Conservation (phyloP, 1,139 yeast species). For the Meyerozyma sp. region DNA sequence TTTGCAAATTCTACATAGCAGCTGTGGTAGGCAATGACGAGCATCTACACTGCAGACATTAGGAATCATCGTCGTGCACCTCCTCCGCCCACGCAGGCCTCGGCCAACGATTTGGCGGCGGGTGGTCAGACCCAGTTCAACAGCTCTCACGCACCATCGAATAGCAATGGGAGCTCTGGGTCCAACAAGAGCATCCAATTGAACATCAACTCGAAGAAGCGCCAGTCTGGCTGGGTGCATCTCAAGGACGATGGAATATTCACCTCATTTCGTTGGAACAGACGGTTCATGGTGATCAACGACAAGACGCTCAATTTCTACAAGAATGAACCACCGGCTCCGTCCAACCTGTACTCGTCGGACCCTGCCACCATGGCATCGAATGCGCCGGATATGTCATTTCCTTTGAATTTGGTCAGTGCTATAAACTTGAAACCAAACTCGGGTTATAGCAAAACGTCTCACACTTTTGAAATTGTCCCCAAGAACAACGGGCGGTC, state of each 20-base stretch:
- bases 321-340: conserved; percentile 50
- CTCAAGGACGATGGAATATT: conserved; percentile 84
- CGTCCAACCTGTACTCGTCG: conserved; percentile 5
- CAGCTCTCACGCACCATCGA: conserved; percentile 1
- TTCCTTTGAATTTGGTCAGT: conserved; percentile 36
- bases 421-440: conserved; percentile 36
- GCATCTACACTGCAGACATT: conserved; percentile 43
- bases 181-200: conserved; percentile 12
- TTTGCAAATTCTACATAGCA: not conserved
- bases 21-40: conserved; percentile 27
- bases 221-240: conserved; percentile 76
- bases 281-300: conserved; percentile 70
- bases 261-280: conserved; percentile 87
- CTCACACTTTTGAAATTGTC: conserved; percentile 70
- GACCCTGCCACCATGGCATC: conserved; percentile 8
- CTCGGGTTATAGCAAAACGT: conserved; percentile 45
- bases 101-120: not conserved
- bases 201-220: conserved; percentile 24
- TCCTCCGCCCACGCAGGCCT: conserved; percentile 27
- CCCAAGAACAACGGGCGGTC: conserved; percentile 58
- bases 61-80: conserved; percentile 44
- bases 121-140: conserved; percentile 1
- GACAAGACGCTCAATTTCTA: conserved; percentile 74
- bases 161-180: conserved; percentile 3
- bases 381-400: conserved; percentile 33